Base-by-base conservation (phyloP, 1,284 basidiomycete genomes). In the Fomitiporia mediterranea region DNA sequence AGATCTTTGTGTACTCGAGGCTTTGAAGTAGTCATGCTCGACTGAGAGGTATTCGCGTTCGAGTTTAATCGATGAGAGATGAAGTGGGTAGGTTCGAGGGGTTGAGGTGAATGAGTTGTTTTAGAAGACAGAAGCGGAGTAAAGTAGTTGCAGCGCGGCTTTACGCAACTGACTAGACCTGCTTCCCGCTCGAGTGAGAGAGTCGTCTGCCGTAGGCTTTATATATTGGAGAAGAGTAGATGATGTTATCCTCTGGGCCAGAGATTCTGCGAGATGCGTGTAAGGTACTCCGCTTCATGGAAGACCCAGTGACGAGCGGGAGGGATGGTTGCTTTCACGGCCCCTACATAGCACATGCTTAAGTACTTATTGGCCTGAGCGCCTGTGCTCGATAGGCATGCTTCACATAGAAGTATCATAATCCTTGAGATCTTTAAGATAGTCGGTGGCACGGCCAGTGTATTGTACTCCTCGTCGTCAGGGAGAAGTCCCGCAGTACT, bases 1-100 rank as follows among this genome's bases (percentile, higher is more conserved):
- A 56, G 55, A 39, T 56, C 49, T 51, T 56, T 56, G 55, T 56
- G 55, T 3, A 56, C 42, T 19, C 55, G 55, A 6, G 55, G 55
- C 46, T 49, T 56, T 13, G 55, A 51, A 30, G 38, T 35, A 17
- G 55, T 43, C 55, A 56, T 56, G 32, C 13, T 46, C 34, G 15
- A 15, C 7, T 7, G 19, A 13, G 37, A 39, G 11, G 37, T n/a
- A n/a, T n/a, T n/a, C n/a, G n/a, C n/a, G n/a, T n/a, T n/a, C n/a
- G n/a, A n/a, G 37, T 13, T 39, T 39, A 39, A 4, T 39, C 15
- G 37, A n/a, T 39, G 37, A 39, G 37, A n/a, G 19, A 39, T 3
- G 40, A 43, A 4, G 40, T 2, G 11, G n/a, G 17, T n/a, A 9
- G n/a, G 9, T 19, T 9, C n/a, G 2, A 4, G 40, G 17, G 40